A percentile compares a stretch with the other conserved stretches of the same genome.
Conservation (phyloP, 805 yeast species). For the Schwanniomyces occidentalis region DNA sequence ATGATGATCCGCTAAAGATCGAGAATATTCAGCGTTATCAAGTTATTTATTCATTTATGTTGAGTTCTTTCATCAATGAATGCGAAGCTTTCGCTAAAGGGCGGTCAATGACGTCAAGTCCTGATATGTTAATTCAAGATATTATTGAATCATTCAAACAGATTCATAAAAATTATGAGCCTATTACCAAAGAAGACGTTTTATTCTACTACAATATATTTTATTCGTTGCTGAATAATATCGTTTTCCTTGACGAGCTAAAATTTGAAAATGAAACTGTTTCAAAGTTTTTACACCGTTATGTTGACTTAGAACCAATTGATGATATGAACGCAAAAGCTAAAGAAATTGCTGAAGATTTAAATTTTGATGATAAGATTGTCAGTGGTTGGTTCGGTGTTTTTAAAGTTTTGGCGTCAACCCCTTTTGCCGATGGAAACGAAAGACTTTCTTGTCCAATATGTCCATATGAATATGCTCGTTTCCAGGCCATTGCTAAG, state of each 20-base stretch:
- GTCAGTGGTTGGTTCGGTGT: constrained; percentile 30
- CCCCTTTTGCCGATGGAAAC: constrained; percentile 23
- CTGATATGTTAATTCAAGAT: constrained; percentile 21
- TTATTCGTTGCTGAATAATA: constrained; percentile 28
- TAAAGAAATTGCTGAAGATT: constrained; percentile 13
- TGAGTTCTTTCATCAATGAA: constrained; percentile 25
- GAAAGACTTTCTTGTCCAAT: constrained; percentile 22
- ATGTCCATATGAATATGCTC: constrained; percentile 29
- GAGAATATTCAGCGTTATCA: constrained; percentile 14
- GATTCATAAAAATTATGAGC: constrained; percentile 17
- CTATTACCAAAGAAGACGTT: constrained; percentile 27
- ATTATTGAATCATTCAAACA: constrained; percentile 19
- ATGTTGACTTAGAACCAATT: constrained; percentile 13
- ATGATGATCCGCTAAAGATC: constrained; percentile 20
- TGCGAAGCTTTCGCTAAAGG: constrained; percentile 14
- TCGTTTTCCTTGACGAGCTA: constrained; percentile 27
- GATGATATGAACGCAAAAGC: constrained; percentile 12
- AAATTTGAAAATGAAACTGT: constrained; percentile 25
- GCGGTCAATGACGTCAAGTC: constrained; percentile 12
- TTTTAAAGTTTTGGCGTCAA: constrained; percentile 25
- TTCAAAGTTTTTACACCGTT: constrained; percentile 18
- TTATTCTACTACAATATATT: constrained; percentile 25
- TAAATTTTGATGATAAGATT: constrained; percentile 12
- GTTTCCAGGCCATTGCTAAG: constrained; percentile 12
- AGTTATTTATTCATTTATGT: constrained; percentile 19